Conservation (phyloP, 1,139 yeast species). For the Suhomyces atakaporum region DNA sequence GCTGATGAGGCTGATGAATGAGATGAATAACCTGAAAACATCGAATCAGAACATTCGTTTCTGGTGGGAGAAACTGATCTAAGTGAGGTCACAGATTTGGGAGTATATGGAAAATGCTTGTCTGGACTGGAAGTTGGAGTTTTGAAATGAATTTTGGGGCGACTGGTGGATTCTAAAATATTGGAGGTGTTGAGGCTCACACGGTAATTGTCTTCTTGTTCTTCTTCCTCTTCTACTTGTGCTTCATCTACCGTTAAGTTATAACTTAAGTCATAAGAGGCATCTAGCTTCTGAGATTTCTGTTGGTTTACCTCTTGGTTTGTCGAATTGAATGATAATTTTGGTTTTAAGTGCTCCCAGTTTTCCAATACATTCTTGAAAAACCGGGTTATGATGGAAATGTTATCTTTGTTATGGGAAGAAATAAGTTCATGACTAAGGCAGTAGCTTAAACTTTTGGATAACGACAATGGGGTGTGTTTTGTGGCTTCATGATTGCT, state of each 20-base stretch:
- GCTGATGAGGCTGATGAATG: conserved; percentile 10
- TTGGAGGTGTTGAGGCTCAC: conserved; percentile 20
- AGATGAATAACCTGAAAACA: conserved; percentile 11
- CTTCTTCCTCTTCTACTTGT: conserved; percentile 22
- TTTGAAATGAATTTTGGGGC: conserved; percentile 1
- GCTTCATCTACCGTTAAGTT: conserved; percentile 34
- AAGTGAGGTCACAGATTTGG: conserved; percentile 9
- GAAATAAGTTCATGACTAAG: conserved; percentile 53
- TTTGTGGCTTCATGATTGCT: conserved; percentile 34
- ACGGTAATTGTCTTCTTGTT: conserved; percentile 21
- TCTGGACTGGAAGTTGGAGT: conserved; percentile 13
- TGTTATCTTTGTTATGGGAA: conserved; percentile 44
- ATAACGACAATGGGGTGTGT: conserved; percentile 47
- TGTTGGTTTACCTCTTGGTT: conserved; percentile 25
- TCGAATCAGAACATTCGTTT: conserved; percentile 8
- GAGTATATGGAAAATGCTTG: conserved; percentile 8
- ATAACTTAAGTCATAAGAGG: conserved; percentile 33
- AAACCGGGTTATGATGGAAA: conserved; percentile 53
- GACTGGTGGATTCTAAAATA: conserved; percentile 13
- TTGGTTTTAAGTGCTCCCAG: conserved; percentile 34
- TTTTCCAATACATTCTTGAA: conserved; percentile 49
- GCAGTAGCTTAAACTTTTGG: conserved; percentile 53
- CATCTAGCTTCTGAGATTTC: conserved; percentile 23
- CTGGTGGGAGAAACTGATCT: conserved; percentile 9
- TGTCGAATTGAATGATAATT: conserved; percentile 18